Evolutionary conservation across 768 basidiomycete genomes (phyloP), one percentile per base, ranked within the genome.

Genomic region (Kwoniella sp.): DNA sequence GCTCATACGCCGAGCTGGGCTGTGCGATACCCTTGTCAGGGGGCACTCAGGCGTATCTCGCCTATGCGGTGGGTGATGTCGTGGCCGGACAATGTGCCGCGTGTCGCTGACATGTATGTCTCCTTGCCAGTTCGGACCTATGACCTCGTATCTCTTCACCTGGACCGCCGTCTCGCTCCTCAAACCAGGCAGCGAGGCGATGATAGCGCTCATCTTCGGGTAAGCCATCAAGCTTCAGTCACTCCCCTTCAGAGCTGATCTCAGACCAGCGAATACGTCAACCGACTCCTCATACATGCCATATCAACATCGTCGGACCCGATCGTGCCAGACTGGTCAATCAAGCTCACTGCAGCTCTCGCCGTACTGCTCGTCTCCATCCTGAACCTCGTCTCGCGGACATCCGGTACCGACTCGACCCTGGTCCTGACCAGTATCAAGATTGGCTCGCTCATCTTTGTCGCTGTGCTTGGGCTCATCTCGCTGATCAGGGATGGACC

Each of bases 81-180:
- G 10, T n/a, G n/a, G n/a, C n/a, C n/a, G n/a, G n/a, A n/a, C n/a
- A n/a, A n/a, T n/a, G n/a, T n/a, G n/a, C n/a, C n/a, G n/a, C n/a
- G n/a, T n/a, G n/a, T n/a, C n/a, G n/a, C n/a, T n/a, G n/a, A n/a
- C n/a, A n/a, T n/a, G n/a, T n/a, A n/a, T n/a, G n/a, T n/a, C n/a
- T n/a, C n/a, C n/a, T n/a, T n/a, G n/a, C n/a, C 36, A 73, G 69
- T 76, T 74, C 42, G 75, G 75, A 0, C 70, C 69, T 0, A 56
- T 71, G 47, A 36, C 60, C 3, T 89, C 91, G 7, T 99, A 89
- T 71, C 80, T 95, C 9, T 99, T 89, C 75, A 85, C 90, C 14
- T 99, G 91, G 89, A 91, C 89, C 12, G 86, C 89, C 3, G 92
- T 92, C 48, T 85, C 87, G 33, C 86, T 87, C 14, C 76, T 93